Conservation (phyloP, 1,284 basidiomycete species). For the Marasmius sp. region DNA sequence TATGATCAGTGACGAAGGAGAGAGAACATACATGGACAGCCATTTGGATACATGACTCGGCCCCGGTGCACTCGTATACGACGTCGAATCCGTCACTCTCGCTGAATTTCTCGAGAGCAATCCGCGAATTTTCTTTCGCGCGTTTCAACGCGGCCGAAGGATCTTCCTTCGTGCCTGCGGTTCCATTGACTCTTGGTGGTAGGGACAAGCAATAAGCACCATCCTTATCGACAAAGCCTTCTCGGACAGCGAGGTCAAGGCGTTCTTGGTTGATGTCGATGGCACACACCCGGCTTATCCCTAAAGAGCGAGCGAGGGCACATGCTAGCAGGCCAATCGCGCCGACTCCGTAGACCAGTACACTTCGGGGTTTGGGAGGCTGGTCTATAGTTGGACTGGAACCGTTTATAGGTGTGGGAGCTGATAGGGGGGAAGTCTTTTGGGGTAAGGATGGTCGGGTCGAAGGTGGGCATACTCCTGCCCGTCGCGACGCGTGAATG, state of each 20-base stretch:
- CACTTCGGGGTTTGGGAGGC: conserved; percentile 40
- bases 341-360: conserved; percentile 90
- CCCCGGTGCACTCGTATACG: conserved; percentile 94
- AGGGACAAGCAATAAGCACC: conserved; percentile 70
- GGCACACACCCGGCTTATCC: conserved; percentile 72
- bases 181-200: conserved; percentile 44
- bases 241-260: conserved; percentile 70
- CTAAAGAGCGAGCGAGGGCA: conserved; percentile 71
- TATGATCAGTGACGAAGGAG: conserved; percentile 11
- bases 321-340: conserved; percentile 90
- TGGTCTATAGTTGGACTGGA: conserved; percentile 22
- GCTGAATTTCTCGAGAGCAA: conserved; percentile 57
- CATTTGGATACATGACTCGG: conserved; percentile 88
- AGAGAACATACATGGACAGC: conserved; percentile 69
- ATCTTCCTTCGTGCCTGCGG: conserved; percentile 8
- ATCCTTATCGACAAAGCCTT: conserved; percentile 69
- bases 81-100: conserved; percentile 84
- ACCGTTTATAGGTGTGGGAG: background rate
- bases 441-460: conserved; percentile 4
- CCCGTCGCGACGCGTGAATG: conserved; percentile 79
- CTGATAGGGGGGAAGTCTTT: background rate
- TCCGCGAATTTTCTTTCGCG: conserved; percentile 59
- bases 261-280: conserved; percentile 85
- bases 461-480: conserved; percentile 42
- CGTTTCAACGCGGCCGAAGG: conserved; percentile 22